Base-by-base conservation (phyloP, 108 stramenopile species). In the Cyclostephanos invisitatus region DNA sequence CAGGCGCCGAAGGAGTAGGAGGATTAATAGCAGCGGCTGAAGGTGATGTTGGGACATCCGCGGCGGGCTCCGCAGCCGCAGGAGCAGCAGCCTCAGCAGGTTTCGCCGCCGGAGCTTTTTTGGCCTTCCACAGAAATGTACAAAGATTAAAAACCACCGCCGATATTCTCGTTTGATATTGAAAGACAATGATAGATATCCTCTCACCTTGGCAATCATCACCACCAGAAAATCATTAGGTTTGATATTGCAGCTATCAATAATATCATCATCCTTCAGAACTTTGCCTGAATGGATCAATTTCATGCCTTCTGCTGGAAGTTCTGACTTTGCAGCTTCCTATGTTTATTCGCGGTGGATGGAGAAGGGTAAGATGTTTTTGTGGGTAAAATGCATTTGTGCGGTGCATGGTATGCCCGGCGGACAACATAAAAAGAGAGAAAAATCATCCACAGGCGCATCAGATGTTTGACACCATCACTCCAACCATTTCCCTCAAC, bases 241-340 rank as follows among this genome's bases (percentile, higher is more conserved):
- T 58, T 92, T 90, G 60, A 99, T 90, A 56, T 90, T 88, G 67
- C 87, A 88, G 40, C 76, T 81, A 24, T 61, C 90, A 56, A 99
- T 75, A 15, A 84, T 90, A 54, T 88, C 67, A 22, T 92, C 92
- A 73, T 99, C 97, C 70, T 97, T 97, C 61, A 99, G 78, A 28
- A 99, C 93, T 77, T 97, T 97, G 47, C 97, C 97, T 4, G 93
- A 89, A 74, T 98, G 96, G 73, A 99, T 99, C 46, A 99, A 85
- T 85, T 97, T 99, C 91, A 93, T 84, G 51, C 24, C 67, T 38
- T 83, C 80, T 27, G 91, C 92, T 3, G 86, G 80, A 9, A 95
- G 77, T 44, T 92, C 93, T 4, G 91, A 69, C 25, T 93, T 89
- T 62, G 77, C 62, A 18, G 67, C 58, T 90, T 91, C 90, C 90